phyloP scores from a whole-genome alignment of 768 basidiomycete species.

The Auricularia sp. region DNA sequence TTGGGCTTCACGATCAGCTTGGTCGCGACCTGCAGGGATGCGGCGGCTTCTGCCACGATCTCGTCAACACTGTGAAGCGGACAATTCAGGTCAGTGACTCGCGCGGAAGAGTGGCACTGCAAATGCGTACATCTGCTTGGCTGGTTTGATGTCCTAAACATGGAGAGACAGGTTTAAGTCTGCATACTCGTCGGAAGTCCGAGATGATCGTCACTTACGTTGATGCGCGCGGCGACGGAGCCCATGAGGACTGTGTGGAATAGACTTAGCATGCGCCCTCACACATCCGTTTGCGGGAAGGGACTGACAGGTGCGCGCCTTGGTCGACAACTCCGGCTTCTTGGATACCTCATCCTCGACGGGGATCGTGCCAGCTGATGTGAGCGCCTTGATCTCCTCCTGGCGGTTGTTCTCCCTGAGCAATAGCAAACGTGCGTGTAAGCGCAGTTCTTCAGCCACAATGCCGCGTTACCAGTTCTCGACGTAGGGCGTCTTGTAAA shows the following conservation, averaged over 20 bases:
- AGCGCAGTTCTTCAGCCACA: neutral
- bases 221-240: constrained; percentile 62
- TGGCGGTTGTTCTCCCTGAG: constrained; percentile 52
- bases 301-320: constrained; percentile 49
- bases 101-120: constrained; percentile 1
- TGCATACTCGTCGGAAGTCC: constrained; percentile 30
- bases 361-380: constrained; percentile 60
- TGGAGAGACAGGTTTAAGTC: constrained; percentile 6
- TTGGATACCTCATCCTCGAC: constrained; percentile 62
- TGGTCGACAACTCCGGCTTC: constrained; percentile 56
- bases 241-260: constrained; percentile 59
- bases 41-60: constrained; percentile 60
- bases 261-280: neutral
- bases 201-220: constrained; percentile 27
- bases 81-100: constrained; percentile 8
- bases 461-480: constrained; percentile 45
- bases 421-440: constrained; percentile 15
- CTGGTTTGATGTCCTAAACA: constrained; percentile 66
- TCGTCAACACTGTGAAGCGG: constrained; percentile 57
- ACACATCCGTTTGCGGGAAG: constrained; percentile 1
- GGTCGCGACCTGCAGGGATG: constrained; percentile 39
- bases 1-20: constrained; percentile 39
- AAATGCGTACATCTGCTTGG: constrained; percentile 65
- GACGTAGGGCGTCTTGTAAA: constrained; percentile 74
- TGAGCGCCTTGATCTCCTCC: constrained; percentile 47